phyloP scores from a whole-genome alignment of 208 protist genomes.

The Porcisia deanei region DNA sequence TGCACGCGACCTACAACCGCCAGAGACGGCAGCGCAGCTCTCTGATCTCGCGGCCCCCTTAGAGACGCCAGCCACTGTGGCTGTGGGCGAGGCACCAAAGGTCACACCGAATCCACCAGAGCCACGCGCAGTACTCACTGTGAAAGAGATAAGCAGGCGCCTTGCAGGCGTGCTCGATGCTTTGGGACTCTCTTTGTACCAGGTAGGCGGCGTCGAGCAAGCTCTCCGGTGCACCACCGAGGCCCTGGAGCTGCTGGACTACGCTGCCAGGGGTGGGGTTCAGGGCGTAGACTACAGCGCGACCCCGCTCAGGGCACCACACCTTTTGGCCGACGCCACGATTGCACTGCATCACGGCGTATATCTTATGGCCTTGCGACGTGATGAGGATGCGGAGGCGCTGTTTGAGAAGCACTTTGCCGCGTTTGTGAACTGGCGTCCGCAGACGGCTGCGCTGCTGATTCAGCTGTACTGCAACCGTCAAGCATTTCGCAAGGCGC shows the following conservation, averaged over 20 bases:
- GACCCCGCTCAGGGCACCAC: background rate
- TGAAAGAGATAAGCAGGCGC: slow-evolving; percentile 46
- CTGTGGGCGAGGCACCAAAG: background rate
- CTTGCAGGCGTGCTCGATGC: slow-evolving; percentile 82
- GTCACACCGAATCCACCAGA: background rate
- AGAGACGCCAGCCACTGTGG: background rate
- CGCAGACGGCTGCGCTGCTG: slow-evolving; percentile 60
- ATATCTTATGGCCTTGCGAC: slow-evolving; percentile 79
- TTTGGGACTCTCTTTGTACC: slow-evolving; percentile 73
- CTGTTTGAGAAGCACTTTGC: slow-evolving; percentile 55
- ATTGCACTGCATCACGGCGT: slow-evolving; percentile 75
- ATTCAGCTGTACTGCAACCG: slow-evolving; percentile 81
- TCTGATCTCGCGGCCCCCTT: background rate
- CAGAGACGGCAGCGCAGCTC: background rate
- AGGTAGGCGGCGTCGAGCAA: slow-evolving; percentile 62
- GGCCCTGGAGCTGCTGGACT: slow-evolving; percentile 50
- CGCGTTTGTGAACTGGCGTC: slow-evolving; percentile 34
- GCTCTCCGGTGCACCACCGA: slow-evolving; percentile 80
- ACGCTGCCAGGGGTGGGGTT: background rate
- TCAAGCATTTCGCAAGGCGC: slow-evolving; percentile 72
- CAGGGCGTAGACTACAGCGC: background rate
- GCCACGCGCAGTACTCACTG: slow-evolving; percentile 15
- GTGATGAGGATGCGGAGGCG: slow-evolving; percentile 81
- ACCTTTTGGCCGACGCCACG: slow-evolving; percentile 35
- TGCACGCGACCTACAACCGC: background rate